Evolutionary conservation across 345 rosid genomes (phyloP).

Genomic region (Gossypium turneri): DNA sequence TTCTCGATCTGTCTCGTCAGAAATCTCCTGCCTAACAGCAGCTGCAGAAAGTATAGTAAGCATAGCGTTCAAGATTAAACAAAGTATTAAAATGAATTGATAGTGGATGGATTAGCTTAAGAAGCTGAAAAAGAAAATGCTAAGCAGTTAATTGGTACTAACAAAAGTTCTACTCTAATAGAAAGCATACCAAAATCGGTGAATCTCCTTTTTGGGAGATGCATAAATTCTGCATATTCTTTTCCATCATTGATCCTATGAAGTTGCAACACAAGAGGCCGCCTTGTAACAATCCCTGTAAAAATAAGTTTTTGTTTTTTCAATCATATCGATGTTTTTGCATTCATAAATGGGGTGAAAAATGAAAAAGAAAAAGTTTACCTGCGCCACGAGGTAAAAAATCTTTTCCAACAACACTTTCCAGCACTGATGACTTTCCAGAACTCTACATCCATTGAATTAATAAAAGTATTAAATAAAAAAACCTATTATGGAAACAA

Average conservation of each 20-base stretch:
- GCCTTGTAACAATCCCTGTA: conserved; percentile 94
- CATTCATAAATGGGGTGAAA: neutral
- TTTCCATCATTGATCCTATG: conserved; percentile 83
- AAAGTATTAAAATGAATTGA: neutral
- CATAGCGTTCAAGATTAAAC: conserved; percentile 10
- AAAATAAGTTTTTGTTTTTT: conserved; percentile 8
- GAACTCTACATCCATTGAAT: conserved; percentile 59
- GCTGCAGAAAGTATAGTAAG: conserved; percentile 34
- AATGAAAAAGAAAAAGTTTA: conserved; percentile 24
- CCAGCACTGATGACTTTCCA: conserved; percentile 94
- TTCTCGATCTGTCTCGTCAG: conserved; percentile 96
- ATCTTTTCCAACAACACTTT: conserved; percentile 91
- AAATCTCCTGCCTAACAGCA: conserved; percentile 84
- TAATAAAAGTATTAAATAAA: conserved; percentile 18
- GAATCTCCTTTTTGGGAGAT: conserved; percentile 80
- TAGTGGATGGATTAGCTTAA: neutral
- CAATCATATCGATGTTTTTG: conserved; percentile 13
- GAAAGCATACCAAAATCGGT: conserved; percentile 68
- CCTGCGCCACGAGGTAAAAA: conserved; percentile 98
- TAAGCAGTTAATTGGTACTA: neutral
- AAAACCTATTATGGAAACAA: neutral
- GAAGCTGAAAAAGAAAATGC: neutral
- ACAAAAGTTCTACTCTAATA: neutral
- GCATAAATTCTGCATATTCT: conserved; percentile 98
- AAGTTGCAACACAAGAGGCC: conserved; percentile 96